phyloP scores from a whole-genome alignment of 768 basidiomycete species.

The Mycena rebaudengoi region DNA sequence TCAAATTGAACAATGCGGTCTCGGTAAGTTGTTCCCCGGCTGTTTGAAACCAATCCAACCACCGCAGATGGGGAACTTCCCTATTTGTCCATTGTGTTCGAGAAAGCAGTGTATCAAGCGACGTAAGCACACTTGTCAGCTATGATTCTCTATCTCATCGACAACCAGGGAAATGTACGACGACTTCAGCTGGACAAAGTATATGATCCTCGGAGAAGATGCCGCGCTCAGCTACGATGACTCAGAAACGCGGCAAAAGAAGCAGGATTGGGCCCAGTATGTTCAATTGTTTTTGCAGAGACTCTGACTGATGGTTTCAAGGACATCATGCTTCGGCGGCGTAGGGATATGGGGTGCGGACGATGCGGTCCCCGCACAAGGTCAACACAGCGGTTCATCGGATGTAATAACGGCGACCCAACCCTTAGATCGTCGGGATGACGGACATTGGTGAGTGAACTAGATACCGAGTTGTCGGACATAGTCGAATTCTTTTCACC shows the following conservation, averaged over 20 bases:
- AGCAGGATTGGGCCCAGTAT: conserved; percentile 1
- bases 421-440: background rate
- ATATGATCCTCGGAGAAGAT: background rate
- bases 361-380: background rate
- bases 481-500: background rate
- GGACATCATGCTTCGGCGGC: background rate
- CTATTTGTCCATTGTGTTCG: background rate
- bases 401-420: background rate
- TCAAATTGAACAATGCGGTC: background rate
- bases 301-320: background rate
- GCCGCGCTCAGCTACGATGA: background rate
- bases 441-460: background rate
- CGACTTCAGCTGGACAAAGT: conserved; percentile 2
- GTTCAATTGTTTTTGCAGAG: background rate
- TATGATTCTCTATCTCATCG: background rate
- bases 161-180: background rate
- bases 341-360: background rate
- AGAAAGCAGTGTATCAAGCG: background rate
- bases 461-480: background rate
- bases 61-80: background rate
- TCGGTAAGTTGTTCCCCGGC: background rate
- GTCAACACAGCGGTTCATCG: background rate
- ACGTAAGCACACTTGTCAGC: background rate
- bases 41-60: background rate
- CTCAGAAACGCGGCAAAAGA: background rate